Percentiles rank a stretch among this genome's conserved stretches.
Evolutionary conservation across 75 land plant genomes (phyloP).

Genomic region (Isoetes taiwanensis): DNA sequence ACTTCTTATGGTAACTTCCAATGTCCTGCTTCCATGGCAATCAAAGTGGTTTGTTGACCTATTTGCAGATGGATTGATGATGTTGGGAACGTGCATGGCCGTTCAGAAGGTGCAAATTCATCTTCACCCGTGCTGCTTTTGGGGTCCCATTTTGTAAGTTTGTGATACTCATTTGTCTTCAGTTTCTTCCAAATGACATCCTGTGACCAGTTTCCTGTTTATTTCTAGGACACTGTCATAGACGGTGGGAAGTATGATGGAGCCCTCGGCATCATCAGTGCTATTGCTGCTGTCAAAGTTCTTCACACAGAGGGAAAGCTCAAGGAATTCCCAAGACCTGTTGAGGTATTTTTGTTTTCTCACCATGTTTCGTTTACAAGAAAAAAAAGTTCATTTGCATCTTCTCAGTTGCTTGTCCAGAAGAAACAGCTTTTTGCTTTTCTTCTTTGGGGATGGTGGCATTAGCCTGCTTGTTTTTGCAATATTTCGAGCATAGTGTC

Average conservation of each 20-base stretch:
- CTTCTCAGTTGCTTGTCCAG: too few species aligned
- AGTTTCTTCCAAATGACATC: background rate
- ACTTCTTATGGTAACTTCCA: too few species aligned
- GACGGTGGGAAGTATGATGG: conserved; percentile 99
- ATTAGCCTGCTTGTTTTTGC: too few species aligned
- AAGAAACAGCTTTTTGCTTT: too few species aligned
- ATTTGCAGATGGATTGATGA: conserved; percentile 76
- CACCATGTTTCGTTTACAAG: too few species aligned
- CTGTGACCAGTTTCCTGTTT: background rate
- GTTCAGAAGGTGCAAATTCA: conserved; percentile 49
- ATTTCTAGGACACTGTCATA: conserved; percentile 80
- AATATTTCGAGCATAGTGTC: too few species aligned
- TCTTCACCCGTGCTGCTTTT: conserved; percentile 52
- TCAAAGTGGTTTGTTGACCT: too few species aligned
- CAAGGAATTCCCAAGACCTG: conserved; percentile 44
- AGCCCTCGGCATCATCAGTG: conserved; percentile 73
- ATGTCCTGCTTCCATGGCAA: too few species aligned
- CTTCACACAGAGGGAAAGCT: conserved; percentile 39
- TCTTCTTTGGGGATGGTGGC: too few species aligned
- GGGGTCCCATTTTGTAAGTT: conserved; percentile 78
- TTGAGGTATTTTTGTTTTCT: conserved; percentile 45
- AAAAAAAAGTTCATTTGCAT: too few species aligned
- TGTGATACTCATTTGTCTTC: background rate
- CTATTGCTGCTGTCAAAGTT: conserved; percentile 78
- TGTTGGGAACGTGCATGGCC: conserved; percentile 93